A percentile compares a stretch with the other conserved stretches of the same genome.
Evolutionary conservation across 495 filamentous ascomycete genomes (phyloP).

Genomic region (Penicillium canescens): DNA sequence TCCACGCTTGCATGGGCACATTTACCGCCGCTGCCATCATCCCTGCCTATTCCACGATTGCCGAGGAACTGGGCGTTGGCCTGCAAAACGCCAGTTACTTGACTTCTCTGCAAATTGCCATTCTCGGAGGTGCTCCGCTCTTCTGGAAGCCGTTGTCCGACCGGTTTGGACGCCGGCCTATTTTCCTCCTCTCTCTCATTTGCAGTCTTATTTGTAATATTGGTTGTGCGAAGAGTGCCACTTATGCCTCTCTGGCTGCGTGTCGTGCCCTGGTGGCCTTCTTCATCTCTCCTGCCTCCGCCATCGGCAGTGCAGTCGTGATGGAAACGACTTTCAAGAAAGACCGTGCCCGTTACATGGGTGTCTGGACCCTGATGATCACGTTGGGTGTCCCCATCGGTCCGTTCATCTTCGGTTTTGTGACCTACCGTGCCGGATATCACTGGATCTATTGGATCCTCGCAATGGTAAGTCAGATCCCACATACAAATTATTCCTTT

Average conservation of each 20-base stretch:
- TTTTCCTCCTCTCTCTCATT: conserved; percentile 50
- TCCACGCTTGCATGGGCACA: conserved; percentile 58
- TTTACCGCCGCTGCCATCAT: conserved; percentile 56
- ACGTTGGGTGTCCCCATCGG: conserved; percentile 51
- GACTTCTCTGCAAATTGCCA: conserved; percentile 50
- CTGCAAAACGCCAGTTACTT: conserved; percentile 50
- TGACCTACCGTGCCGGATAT: conserved; percentile 42
- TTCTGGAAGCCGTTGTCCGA: conserved; percentile 60
- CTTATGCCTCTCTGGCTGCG: conserved; percentile 41
- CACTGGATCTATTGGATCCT: conserved; percentile 44
- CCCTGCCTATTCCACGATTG: conserved; percentile 49
- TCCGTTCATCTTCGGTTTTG: conserved; percentile 50
- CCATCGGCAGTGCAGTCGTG: conserved; percentile 54
- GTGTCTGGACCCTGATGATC: conserved; percentile 52
- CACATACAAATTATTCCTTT: neutral
- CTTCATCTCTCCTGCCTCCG: conserved; percentile 54
- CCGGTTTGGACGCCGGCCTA: conserved; percentile 54
- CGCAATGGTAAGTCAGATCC: conserved; percentile 36
- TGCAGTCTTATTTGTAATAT: conserved; percentile 45
- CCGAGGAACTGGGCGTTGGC: conserved; percentile 38
- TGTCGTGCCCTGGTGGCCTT: conserved; percentile 51
- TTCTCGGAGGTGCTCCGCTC: conserved; percentile 49
- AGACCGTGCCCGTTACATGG: conserved; percentile 52
- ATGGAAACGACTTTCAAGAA: conserved; percentile 52
- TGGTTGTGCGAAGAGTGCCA: conserved; percentile 43